phyloP scores from a whole-genome alignment of 1,284 basidiomycete species.

The Ustilago nuda region DNA sequence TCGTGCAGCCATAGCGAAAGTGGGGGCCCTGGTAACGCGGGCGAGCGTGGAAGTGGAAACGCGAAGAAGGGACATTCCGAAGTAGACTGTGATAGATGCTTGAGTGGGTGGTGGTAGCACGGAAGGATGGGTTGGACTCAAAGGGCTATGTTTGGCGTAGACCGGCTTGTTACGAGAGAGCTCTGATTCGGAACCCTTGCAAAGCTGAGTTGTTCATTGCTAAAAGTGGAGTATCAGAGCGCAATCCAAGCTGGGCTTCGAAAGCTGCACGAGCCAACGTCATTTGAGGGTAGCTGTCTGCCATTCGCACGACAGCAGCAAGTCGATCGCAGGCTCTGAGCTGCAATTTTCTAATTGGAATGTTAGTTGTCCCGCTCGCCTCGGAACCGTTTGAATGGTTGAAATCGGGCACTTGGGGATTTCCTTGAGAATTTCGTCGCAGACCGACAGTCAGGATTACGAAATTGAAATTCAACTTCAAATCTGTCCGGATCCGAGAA shows the following conservation, averaged over 20 bases:
- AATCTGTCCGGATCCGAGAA: conserved; percentile 26
- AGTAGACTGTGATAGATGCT: not conserved
- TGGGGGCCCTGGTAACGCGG: conserved; percentile 43
- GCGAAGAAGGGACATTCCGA: conserved; percentile 52
- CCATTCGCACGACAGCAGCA: conserved; percentile 23
- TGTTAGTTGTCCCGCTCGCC: conserved; percentile 35
- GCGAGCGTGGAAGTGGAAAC: conserved; percentile 46
- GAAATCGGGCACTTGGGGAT: conserved; percentile 3
- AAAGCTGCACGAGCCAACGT: conserved; percentile 41
- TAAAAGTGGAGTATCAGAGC: conserved; percentile 27
- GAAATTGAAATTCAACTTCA: not conserved
- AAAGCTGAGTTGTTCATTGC: not conserved
- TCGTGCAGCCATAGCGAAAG: conserved; percentile 49
- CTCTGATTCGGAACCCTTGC: not conserved
- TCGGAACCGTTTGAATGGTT: conserved; percentile 24
- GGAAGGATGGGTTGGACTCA: not conserved
- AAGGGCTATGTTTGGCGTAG: not conserved
- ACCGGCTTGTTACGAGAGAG: not conserved
- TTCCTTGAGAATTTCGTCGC: conserved; percentile 13
- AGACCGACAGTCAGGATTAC: not conserved
- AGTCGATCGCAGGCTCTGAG: conserved; percentile 5
- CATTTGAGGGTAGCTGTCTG: conserved; percentile 6
- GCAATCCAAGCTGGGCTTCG: not conserved
- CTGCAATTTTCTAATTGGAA: not conserved
- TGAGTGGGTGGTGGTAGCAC: conserved; percentile 15